Base-by-base conservation (phyloP, 768 basidiomycete species). In the Auricularia sp. region DNA sequence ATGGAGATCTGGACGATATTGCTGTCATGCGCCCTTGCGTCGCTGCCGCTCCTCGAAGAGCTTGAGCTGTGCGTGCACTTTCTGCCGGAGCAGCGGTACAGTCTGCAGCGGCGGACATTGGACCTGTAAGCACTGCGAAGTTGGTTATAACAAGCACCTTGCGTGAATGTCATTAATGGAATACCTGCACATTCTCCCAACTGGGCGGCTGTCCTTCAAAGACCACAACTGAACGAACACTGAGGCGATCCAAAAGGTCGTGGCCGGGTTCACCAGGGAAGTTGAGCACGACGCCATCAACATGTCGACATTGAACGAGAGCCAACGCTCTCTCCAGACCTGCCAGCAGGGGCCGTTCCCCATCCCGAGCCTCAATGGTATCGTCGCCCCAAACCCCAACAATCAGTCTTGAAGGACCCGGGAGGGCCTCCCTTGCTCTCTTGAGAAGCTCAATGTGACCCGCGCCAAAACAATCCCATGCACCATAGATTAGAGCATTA, bases 381-480 rank as follows among this genome's bases (percentile, higher is more conserved):
- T 68, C n/a, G 65, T 64, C 65, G 35, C 54, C 37, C 65, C 65
- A 66, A 18, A 66, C 29, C 10, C 67, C 67, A 4, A 68, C 67
- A 24, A 66, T 54, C 24, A 66, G 51, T 13, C 45, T 7, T n/a
- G 39, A 13, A 36, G 16, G 10, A 56, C 0, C 0, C 18, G 21
- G 65, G 14, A 65, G 21, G 13, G 44, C 36, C 24, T 61, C 54
- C 45, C 63, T 63, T 3, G 66, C 58, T n/a, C 64, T 44, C 18
- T 64, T 18, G 5, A 68, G 62, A 14, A 64, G 39, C 24, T 68
- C 66, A 7, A 68, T 67, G 42, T 68, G 68, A 18, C 61, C 68
- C 2, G 68, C 62, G 6, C 66, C 66, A 45, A 68, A 68, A 59
- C 66, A 68, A 39, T 68, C 68, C 66, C 66, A 68, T 36, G 54